Conservation (phyloP, 2,329 filamentous ascomycete species). For the Verticillium klebahnii region DNA sequence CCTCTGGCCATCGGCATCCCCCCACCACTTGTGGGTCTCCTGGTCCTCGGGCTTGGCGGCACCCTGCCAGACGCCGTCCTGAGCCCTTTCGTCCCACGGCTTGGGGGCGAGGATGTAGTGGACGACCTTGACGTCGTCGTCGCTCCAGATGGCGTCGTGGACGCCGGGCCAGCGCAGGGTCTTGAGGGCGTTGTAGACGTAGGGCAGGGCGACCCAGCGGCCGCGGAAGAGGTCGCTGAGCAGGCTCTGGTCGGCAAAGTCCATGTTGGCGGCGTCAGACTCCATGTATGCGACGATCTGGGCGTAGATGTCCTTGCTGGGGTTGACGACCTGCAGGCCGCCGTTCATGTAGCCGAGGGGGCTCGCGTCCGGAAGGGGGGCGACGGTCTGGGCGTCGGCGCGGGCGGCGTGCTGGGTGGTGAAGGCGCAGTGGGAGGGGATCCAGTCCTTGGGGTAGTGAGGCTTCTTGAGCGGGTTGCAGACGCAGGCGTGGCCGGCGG, state of each 20-base stretch:
- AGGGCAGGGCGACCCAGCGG: slow-evolving; percentile 55
- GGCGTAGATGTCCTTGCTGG: slow-evolving; percentile 39
- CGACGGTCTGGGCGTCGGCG: slow-evolving; percentile 39
- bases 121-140: slow-evolving; percentile 54
- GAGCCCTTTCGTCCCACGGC: slow-evolving; percentile 52
- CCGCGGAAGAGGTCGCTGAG: slow-evolving; percentile 50
- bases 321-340: slow-evolving; percentile 54
- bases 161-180: slow-evolving; percentile 49
- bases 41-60: slow-evolving; percentile 21
- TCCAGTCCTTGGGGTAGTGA: slow-evolving; percentile 74
- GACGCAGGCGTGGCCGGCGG: slow-evolving; percentile 77
- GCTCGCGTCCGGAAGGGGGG: slow-evolving; percentile 35
- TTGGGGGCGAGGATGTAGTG: slow-evolving; percentile 60
- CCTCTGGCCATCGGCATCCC: slow-evolving; percentile 41
- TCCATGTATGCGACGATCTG: slow-evolving; percentile 49
- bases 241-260: slow-evolving; percentile 57
- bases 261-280: slow-evolving; percentile 38
- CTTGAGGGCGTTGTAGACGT: slow-evolving; percentile 60
- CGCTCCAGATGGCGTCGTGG: slow-evolving; percentile 52
- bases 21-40: slow-evolving; percentile 54
- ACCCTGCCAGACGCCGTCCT: slow-evolving; percentile 36
- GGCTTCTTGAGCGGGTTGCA: slow-evolving; percentile 76
- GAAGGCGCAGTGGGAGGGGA: slow-evolving; percentile 53
- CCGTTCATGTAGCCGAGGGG: slow-evolving; percentile 51
- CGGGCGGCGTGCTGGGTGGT: slow-evolving; percentile 46